Evolutionary conservation across 352 stramenopile genomes (phyloP).

Genomic region (Phytophthora capsici): DNA sequence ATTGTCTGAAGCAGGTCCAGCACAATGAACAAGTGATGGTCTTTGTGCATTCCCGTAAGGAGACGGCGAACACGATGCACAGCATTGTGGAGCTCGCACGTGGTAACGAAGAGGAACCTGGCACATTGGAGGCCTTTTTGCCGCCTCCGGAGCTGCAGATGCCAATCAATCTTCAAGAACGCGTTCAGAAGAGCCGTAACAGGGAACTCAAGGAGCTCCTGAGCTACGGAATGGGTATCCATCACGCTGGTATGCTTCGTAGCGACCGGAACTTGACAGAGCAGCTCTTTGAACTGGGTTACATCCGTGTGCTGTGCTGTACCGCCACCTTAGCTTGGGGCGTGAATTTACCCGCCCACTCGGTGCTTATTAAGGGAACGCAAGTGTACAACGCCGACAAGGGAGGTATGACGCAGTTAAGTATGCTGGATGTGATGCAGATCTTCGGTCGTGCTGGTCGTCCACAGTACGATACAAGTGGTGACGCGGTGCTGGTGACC

Average conservation of each 20-base stretch:
- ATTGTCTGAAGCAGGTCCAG: constrained; percentile 73
- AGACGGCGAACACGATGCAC: constrained; percentile 95
- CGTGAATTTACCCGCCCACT: constrained; percentile 98
- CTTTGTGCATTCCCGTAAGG: constrained; percentile 99
- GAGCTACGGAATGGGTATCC: constrained; percentile 95
- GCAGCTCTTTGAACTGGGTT: constrained; percentile 97
- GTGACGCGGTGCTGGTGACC: constrained; percentile 99
- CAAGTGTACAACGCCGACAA: constrained; percentile 99
- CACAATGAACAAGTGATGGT: constrained; percentile 96
- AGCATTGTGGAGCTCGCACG: constrained; percentile 92
- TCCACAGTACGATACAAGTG: constrained; percentile 99
- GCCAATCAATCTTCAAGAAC: constrained; percentile 59
- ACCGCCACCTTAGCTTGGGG: constrained; percentile 99
- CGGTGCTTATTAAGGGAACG: constrained; percentile 99
- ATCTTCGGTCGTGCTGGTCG: constrained; percentile 99
- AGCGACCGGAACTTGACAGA: constrained; percentile 96
- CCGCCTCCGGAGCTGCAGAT: constrained; percentile 64
- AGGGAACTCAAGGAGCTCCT: constrained; percentile 96
- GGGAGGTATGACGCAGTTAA: constrained; percentile 96
- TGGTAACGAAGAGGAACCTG: constrained; percentile 64
- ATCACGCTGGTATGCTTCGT: constrained; percentile 98
- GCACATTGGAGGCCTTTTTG: constrained; percentile 63
- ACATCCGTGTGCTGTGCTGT: constrained; percentile 98
- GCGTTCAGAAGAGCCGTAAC: constrained; percentile 94
- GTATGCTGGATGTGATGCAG: constrained; percentile 99